Percentiles rank a stretch among this genome's conserved stretches.
phyloP scores from a whole-genome alignment of 139 green algal species.

The Chlamydomonas sp. region DNA sequence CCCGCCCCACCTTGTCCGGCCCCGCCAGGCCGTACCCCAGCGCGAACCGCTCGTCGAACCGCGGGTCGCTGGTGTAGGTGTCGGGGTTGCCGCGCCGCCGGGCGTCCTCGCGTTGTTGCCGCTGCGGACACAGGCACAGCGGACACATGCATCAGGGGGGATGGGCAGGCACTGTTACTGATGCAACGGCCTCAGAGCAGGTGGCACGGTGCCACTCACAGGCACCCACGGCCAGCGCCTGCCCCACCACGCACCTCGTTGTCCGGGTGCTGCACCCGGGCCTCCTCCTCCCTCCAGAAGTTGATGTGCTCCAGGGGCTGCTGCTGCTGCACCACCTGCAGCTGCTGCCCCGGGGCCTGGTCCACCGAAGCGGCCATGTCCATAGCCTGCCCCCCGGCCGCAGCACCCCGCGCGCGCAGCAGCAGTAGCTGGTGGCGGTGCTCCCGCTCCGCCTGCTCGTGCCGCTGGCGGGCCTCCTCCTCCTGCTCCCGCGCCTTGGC shows the following conservation, averaged over 20 bases:
- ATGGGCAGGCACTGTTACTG: no score
- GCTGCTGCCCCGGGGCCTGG: neutral
- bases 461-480: slow-evolving; percentile 35
- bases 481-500: slow-evolving; percentile 51
- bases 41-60: slow-evolving; percentile 86
- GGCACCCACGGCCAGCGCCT: no score
- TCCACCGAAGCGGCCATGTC: neutral
- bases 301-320: slow-evolving; percentile 67
- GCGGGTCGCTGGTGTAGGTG: slow-evolving; percentile 79
- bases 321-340: neutral
- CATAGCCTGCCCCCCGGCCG: neutral
- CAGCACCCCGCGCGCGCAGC: slow-evolving; percentile 43
- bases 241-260: slow-evolving; percentile 43
- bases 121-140: neutral
- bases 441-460: slow-evolving; percentile 67
- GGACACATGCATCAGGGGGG: neutral
- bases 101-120: slow-evolving; percentile 36
- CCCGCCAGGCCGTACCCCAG: slow-evolving; percentile 61
- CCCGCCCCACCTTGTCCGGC: slow-evolving; percentile 2
- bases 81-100: slow-evolving; percentile 69
- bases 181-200: no score
- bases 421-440: slow-evolving; percentile 61
- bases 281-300: slow-evolving; percentile 66
- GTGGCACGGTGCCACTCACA: neutral
- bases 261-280: slow-evolving; percentile 60